Conservation (phyloP, 768 basidiomycete species). For the Fistulinella prunicolor region DNA sequence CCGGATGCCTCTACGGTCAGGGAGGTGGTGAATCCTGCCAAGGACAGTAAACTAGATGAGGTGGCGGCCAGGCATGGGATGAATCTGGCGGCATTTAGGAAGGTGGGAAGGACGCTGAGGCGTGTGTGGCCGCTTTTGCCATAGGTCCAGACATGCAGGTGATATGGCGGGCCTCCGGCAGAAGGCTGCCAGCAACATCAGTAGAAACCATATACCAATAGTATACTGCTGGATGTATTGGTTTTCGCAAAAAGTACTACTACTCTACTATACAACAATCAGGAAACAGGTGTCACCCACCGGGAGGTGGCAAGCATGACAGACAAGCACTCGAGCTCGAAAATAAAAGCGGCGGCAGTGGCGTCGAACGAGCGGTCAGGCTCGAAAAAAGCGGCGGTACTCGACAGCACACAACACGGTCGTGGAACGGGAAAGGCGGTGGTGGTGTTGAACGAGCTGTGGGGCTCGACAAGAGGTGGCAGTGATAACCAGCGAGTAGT, state of each 20-base stretch:
- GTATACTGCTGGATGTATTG: too few relatives aligned
- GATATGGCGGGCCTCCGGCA: constrained; percentile 8
- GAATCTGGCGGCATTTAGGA: constrained; percentile 8
- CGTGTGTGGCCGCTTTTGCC: constrained; percentile 13
- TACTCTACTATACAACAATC: too few relatives aligned
- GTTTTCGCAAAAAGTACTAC: too few relatives aligned
- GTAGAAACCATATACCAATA: too few relatives aligned
- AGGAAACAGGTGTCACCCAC: background rate
- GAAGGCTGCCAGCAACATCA: background rate
- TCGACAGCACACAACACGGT: background rate
- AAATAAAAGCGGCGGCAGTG: background rate
- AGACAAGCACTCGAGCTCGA: background rate
- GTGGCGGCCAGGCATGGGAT: constrained; percentile 13
- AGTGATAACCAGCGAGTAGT: too few relatives aligned
- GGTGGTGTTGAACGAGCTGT: background rate
- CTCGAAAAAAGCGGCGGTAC: background rate
- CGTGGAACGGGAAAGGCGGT: background rate
- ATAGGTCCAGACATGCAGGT: constrained; percentile 12
- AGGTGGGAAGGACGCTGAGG: constrained; percentile 10
- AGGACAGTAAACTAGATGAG: constrained; percentile 12
- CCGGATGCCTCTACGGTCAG: constrained; percentile 10
- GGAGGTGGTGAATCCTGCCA: constrained; percentile 14
- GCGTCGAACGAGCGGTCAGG: background rate
- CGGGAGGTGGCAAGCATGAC: background rate
- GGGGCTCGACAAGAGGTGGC: background rate